A percentile compares a stretch with the other conserved stretches of the same genome.
Conservation (phyloP, 2,329 filamentous ascomycete genomes). For the Diaporthe longicolla region DNA sequence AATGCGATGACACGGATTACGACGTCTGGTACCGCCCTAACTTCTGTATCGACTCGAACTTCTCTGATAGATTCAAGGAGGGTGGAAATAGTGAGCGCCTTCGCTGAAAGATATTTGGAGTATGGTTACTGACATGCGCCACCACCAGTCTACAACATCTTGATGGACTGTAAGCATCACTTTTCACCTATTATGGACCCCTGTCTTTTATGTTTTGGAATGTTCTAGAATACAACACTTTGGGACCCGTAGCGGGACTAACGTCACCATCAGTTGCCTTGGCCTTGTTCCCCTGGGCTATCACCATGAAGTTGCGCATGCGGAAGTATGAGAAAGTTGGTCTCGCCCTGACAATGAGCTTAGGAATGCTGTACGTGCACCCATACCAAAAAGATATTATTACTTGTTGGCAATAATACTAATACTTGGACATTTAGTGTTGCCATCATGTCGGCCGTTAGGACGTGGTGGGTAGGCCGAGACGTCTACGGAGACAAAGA, state of each 20-base stretch:
- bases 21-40: constrained; percentile 28
- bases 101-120: background rate
- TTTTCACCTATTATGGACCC: too few relatives aligned
- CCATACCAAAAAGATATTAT: too few relatives aligned
- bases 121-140: background rate
- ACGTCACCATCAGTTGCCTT: too few relatives aligned
- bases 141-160: constrained; percentile 29
- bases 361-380: constrained; percentile 29
- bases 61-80: constrained; percentile 21
- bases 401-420: background rate
- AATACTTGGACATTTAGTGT: constrained; percentile 1
- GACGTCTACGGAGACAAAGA: constrained; percentile 30
- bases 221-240: too few relatives aligned
- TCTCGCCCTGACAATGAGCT: constrained; percentile 29
- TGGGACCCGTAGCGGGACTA: too few relatives aligned
- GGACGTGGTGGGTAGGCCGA: constrained; percentile 29
- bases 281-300: constrained; percentile 33
- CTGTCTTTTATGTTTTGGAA: too few relatives aligned
- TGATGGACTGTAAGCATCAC: too few relatives aligned
- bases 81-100: constrained; percentile 24
- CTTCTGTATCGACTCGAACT: background rate
- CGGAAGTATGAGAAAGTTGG: constrained; percentile 30
- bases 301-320: constrained; percentile 32
- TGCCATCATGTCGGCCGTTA: constrained; percentile 34
- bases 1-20: constrained; percentile 24